Percentiles rank a stretch among this genome's conserved stretches.
Conservation (phyloP, 768 basidiomycete species). For the Rhizopogon vesiculosus region DNA sequence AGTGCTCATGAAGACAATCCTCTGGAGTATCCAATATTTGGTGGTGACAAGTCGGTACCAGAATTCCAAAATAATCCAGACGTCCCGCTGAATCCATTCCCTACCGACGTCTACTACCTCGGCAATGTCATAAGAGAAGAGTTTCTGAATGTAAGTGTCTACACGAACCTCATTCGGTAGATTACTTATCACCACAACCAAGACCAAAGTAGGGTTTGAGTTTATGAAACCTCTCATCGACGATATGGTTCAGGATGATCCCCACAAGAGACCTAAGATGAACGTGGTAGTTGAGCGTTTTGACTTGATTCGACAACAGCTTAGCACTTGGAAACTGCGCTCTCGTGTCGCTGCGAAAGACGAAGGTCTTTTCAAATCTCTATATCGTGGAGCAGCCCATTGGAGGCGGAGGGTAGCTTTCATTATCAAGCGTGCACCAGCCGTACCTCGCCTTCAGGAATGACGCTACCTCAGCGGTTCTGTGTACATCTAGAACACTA, state of each 20-base stretch:
- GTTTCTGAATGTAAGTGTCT: constrained; percentile 25
- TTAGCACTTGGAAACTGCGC: constrained; percentile 17
- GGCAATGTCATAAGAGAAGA: constrained; percentile 32
- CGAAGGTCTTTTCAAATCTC: constrained; percentile 8
- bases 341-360: constrained; percentile 18
- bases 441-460: neutral
- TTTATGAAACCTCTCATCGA: constrained; percentile 27
- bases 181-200: too few relatives aligned
- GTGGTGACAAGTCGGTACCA: constrained; percentile 39
- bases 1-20: constrained; percentile 20
- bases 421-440: neutral
- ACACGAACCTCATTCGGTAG: too few relatives aligned
- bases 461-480: neutral
- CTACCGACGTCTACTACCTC: constrained; percentile 39
- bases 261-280: constrained; percentile 10
- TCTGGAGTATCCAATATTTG: constrained; percentile 24
- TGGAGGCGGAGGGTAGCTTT: constrained; percentile 20
- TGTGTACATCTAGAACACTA: neutral
- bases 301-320: constrained; percentile 1
- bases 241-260: constrained; percentile 31
- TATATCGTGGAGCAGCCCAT: constrained; percentile 12
- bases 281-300: constrained; percentile 17
- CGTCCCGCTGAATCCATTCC: constrained; percentile 33
- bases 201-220: constrained; percentile 3
- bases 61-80: constrained; percentile 25